Evolutionary conservation across 2,329 filamentous ascomycete species (phyloP), one percentile per base, ranked within the genome.

Genomic region (Cladosporium sp.): DNA sequence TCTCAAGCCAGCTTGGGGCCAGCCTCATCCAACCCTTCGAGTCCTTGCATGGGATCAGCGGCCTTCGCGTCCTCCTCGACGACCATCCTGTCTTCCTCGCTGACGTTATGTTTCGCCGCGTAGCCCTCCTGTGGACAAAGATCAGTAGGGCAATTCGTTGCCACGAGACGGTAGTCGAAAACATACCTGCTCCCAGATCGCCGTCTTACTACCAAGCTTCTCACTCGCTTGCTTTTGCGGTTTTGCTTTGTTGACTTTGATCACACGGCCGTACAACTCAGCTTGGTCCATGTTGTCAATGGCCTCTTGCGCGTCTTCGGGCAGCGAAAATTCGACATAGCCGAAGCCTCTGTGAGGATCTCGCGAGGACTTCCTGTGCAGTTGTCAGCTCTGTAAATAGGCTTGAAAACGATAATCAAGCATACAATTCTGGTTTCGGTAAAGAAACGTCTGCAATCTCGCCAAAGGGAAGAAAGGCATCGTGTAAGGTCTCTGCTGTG

Each of bases 261-360:
- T 86, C 11, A 93, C 85, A 55, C 89, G 83, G 9, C 93, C 95
- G 68, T 92, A 97, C 43, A 98, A 81, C 73, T 97, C 92, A 56
- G 91, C 87, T 69, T 95, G 90, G 68, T 98, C 89, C 92, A 98
- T 97, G 68, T 98, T 98, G 77, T 97, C 90, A 69, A 98, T 95
- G 46, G 93, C 93, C 72, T 97, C 92, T 65, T 85, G 85, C 28
- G 91, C 92, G 71, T 98, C 93, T 53, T 85, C 82, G 10, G 83
- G 79, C 53, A 89, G 81, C 63, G 96, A 90, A 66, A 88, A 98
- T 67, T 98, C 93, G 46, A 98, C 88, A 68, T 98, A 97, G 54
- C 91, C 93, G 70, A 97, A 98, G 1, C 95, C 93, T 49, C 91
- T 80, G 69, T 98, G 93, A 31, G 83, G 75, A 38, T 95, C 88